These are phyloP conservation scores for Emmonsiellopsis sp. DNA, from an alignment of 2,329 filamentous ascomycete species.

Conservation along the genomic window DNA sequence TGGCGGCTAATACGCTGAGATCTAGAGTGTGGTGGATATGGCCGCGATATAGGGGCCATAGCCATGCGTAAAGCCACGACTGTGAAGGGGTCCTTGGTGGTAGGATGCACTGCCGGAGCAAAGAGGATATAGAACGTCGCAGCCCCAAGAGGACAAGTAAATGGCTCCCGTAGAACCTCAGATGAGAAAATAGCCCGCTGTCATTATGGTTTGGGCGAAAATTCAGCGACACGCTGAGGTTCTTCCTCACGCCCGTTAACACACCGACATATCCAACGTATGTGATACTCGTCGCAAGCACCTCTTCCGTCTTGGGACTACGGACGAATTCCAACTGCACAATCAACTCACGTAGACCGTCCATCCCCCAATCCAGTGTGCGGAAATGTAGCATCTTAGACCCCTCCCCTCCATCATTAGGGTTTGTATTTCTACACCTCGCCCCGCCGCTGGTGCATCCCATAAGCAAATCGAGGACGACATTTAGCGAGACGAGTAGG, in stretches of 20 bases:
- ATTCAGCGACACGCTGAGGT: slow-evolving; percentile 43
- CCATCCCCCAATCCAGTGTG: slow-evolving; percentile 48
- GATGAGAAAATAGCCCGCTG: slow-evolving; percentile 11
- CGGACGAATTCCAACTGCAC: slow-evolving; percentile 45
- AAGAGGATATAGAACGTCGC: slow-evolving; percentile 45
- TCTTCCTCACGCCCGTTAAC: slow-evolving; percentile 39
- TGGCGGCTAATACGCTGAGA: slow-evolving; percentile 20
- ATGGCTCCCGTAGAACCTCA: slow-evolving; percentile 21
- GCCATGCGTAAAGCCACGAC: not conserved
- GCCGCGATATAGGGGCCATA: not conserved
- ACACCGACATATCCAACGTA: slow-evolving; percentile 45
- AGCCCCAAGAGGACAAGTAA: slow-evolving; percentile 46
- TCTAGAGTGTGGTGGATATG: not conserved
- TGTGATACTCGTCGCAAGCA: slow-evolving; percentile 39
- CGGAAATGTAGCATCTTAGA: slow-evolving; percentile 31
- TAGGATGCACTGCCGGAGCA: slow-evolving; percentile 39
- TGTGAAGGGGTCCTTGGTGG: slow-evolving; percentile 12
- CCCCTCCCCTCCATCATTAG: slow-evolving; percentile 8
- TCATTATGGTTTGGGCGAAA: slow-evolving; percentile 30
- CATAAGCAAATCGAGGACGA: slow-evolving; percentile 54
- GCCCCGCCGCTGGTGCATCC: slow-evolving; percentile 55
- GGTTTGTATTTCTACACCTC: slow-evolving; percentile 11
- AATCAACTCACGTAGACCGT: slow-evolving; percentile 40
- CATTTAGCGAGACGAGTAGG: slow-evolving; percentile 54
- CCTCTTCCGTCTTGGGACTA: slow-evolving; percentile 20